A percentile compares a stretch with the other conserved stretches of the same genome.
Evolutionary conservation across 2,329 filamentous ascomycete genomes (phyloP).

Genomic region (Lasiodiplodia hormozganensis): DNA sequence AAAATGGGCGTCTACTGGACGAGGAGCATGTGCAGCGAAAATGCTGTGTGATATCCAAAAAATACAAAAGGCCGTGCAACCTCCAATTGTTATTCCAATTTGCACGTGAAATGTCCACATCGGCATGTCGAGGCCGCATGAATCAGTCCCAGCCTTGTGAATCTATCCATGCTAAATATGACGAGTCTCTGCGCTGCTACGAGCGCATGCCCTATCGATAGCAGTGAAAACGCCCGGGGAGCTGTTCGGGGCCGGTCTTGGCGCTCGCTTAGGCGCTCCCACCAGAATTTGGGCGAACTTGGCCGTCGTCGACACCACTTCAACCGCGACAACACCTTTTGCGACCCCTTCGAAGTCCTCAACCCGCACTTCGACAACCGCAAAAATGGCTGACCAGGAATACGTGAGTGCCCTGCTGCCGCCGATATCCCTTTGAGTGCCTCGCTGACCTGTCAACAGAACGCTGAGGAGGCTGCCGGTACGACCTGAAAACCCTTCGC

Average conservation of each 20-base stretch:
- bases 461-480: slow-evolving; percentile 94
- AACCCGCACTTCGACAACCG: slow-evolving; percentile 52
- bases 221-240: not conserved
- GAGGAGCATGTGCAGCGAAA: slow-evolving; percentile 21
- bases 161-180: not conserved
- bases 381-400: slow-evolving; percentile 86
- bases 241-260: slow-evolving; percentile 26
- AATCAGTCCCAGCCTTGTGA: not conserved
- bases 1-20: slow-evolving; percentile 19
- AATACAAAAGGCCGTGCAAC: slow-evolving; percentile 21
- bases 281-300: slow-evolving; percentile 26
- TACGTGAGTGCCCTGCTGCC: slow-evolving; percentile 70
- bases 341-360: slow-evolving; percentile 38
- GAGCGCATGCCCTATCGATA: slow-evolving; percentile 11
- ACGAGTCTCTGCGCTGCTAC: no score
- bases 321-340: slow-evolving; percentile 38
- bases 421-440: slow-evolving; percentile 24
- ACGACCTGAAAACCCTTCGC: slow-evolving; percentile 47
- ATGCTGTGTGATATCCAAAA: slow-evolving; percentile 29
- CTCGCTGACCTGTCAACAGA: slow-evolving; percentile 60
- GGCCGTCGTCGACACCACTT: slow-evolving; percentile 37
- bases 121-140: not conserved
- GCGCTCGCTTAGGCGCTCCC: slow-evolving; percentile 29
- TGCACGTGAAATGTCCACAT: not conserved
- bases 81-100: slow-evolving; percentile 7